phyloP scores from a whole-genome alignment of 2,329 filamentous ascomycete genomes.

The Aspergillus neoniger region DNA sequence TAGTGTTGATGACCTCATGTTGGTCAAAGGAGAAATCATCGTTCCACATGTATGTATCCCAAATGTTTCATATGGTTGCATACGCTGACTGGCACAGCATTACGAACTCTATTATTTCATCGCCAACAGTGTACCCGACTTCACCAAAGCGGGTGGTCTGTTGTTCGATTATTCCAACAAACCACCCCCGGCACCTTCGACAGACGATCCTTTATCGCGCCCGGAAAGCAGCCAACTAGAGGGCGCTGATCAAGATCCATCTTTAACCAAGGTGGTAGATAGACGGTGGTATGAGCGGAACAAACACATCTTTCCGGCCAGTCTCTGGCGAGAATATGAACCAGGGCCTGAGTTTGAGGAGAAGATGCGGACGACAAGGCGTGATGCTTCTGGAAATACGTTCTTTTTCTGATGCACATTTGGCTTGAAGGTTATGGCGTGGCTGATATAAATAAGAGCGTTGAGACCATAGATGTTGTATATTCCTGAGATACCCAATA shows the following conservation, averaged over 20 bases:
- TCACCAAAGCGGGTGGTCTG: conserved; percentile 69
- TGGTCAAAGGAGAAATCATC: conserved; percentile 87
- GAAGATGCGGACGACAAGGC: conserved; percentile 69
- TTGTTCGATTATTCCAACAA: conserved; percentile 74
- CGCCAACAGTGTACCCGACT: conserved; percentile 69
- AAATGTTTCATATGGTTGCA: not conserved
- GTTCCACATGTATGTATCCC: conserved; percentile 78
- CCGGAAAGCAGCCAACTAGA: conserved; percentile 64
- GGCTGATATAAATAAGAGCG: conserved; percentile 13
- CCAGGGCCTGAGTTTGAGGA: conserved; percentile 73
- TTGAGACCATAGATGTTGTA: conserved; percentile 13
- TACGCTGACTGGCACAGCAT: conserved; percentile 60
- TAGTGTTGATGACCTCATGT: conserved; percentile 91
- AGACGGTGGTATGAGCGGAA: conserved; percentile 95
- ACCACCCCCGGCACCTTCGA: conserved; percentile 31
- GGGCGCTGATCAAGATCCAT: conserved; percentile 75
- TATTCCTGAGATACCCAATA: conserved; percentile 19
- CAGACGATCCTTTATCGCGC: conserved; percentile 46
- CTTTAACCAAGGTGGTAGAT: conserved; percentile 89
- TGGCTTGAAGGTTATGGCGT: not conserved
- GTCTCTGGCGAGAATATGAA: conserved; percentile 93
- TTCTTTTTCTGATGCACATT: conserved; percentile 69
- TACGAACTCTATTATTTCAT: conserved; percentile 98
- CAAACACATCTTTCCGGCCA: conserved; percentile 97
- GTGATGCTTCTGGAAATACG: conserved; percentile 84